These are phyloP conservation scores for Auxenochlorella pyrenoidosa DNA, from an alignment of 139 green algal species.

Conservation along the genomic window DNA sequence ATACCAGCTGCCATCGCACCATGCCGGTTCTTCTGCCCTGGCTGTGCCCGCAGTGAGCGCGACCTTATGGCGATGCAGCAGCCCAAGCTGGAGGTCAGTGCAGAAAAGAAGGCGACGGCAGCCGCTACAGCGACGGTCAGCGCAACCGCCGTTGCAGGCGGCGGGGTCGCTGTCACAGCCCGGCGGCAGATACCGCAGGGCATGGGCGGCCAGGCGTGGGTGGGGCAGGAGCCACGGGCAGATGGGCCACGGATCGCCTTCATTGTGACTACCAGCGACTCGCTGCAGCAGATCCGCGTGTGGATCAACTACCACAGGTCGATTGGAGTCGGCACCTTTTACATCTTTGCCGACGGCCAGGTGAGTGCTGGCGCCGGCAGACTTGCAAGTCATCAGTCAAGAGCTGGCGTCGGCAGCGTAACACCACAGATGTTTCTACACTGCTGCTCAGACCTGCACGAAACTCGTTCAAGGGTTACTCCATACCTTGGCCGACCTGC, in stretches of 20 bases:
- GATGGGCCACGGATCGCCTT: conserved; percentile 60
- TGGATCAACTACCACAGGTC: conserved; percentile 69
- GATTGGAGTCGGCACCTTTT: conserved; percentile 66
- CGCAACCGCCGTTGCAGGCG: neutral
- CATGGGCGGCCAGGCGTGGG: neutral
- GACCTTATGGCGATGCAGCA: conserved; percentile 33
- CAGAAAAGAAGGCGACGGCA: neutral
- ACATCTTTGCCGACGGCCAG: conserved; percentile 73
- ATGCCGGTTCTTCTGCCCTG: neutral
- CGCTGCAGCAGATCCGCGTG: conserved; percentile 54
- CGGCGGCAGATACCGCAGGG: neutral
- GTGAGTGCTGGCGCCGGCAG: neutral
- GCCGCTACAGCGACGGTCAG: neutral
- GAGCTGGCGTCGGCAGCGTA: neutral
- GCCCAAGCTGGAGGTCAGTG: conserved; percentile 36
- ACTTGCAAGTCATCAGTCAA: neutral
- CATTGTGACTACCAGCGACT: conserved; percentile 65
- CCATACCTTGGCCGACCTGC: too few species aligned
- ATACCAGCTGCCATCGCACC: neutral
- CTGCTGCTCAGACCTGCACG: neutral
- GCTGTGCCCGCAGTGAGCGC: conserved; percentile 7
- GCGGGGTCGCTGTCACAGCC: neutral
- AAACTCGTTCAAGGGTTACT: too few species aligned
- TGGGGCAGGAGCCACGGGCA: neutral
- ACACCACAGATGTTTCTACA: neutral